Percentiles rank a stretch among this genome's conserved stretches.
Evolutionary conservation across 1,139 yeast genomes (phyloP).

Genomic region (Torulaspora globosa): DNA sequence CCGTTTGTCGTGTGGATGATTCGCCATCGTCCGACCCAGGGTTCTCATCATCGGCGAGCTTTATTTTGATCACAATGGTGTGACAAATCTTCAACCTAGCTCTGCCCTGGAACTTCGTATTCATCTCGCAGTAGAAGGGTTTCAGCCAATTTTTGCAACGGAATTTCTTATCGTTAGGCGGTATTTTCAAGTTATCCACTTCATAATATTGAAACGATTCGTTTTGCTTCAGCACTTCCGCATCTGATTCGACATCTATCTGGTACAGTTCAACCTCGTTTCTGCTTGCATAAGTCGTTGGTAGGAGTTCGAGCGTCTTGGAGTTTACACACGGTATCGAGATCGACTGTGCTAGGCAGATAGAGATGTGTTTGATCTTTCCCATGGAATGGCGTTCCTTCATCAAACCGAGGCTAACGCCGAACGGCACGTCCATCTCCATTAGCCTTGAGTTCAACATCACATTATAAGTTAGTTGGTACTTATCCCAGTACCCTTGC

Average conservation of each 20-base stretch:
- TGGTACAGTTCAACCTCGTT: slow-evolving; percentile 12
- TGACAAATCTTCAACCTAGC: slow-evolving; percentile 27
- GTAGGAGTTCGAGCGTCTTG: slow-evolving; percentile 7
- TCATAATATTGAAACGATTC: slow-evolving; percentile 10
- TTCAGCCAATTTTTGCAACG: slow-evolving; percentile 10
- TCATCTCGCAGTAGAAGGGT: slow-evolving; percentile 22
- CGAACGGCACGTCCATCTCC: slow-evolving; percentile 22
- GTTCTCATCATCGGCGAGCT: slow-evolving; percentile 4
- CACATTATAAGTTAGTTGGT: slow-evolving; percentile 17
- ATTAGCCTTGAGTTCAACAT: slow-evolving; percentile 19
- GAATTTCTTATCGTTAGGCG: slow-evolving; percentile 2
- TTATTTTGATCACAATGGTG: slow-evolving; percentile 13
- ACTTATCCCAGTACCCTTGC: slow-evolving; percentile 17
- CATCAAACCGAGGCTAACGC: slow-evolving; percentile 16
- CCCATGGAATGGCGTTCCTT: slow-evolving; percentile 4
- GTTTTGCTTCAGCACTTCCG: neutral
- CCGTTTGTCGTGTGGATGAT: neutral
- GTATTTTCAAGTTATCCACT: slow-evolving; percentile 9
- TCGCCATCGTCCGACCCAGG: neutral
- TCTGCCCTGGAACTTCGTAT: slow-evolving; percentile 9
- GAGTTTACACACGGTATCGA: slow-evolving; percentile 20
- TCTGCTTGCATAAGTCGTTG: slow-evolving; percentile 13
- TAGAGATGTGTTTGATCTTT: slow-evolving; percentile 7
- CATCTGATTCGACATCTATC: slow-evolving; percentile 1
- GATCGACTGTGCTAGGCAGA: slow-evolving; percentile 16